Conservation (phyloP, 208 protist species). For the Leishmania tarentolae region DNA sequence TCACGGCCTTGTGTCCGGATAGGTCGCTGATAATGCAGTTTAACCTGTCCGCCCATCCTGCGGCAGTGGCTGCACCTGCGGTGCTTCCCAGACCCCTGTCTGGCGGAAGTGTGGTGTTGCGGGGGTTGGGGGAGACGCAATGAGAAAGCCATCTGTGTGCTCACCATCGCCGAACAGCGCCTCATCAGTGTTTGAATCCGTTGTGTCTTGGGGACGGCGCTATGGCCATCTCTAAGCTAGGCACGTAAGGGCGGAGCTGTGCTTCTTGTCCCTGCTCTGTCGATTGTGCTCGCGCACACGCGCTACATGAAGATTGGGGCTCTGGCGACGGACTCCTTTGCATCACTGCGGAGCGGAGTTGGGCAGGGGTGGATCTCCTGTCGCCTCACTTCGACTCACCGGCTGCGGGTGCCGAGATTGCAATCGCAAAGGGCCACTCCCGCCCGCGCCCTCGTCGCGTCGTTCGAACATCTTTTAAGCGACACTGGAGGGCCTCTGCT, state of each 20-base stretch:
- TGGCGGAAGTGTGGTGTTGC: neutral
- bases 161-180: conserved; percentile 42
- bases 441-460: too few species aligned
- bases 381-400: neutral
- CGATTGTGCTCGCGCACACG: conserved; percentile 34
- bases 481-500: too few species aligned
- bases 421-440: too few species aligned
- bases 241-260: conserved; percentile 51
- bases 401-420: neutral
- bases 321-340: neutral
- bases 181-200: conserved; percentile 25
- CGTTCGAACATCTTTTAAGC: neutral
- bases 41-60: conserved; percentile 23
- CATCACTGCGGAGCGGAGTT: neutral
- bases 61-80: neutral
- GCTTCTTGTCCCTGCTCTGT: conserved; percentile 27
- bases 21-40: neutral
- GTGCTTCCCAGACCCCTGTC: neutral
- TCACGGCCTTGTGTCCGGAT: neutral
- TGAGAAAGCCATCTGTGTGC: conserved; percentile 28
- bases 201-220: too few species aligned
- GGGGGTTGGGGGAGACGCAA: neutral
- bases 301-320: conserved; percentile 2
- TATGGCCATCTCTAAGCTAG: too few species aligned
- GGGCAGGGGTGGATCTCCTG: neutral